Evolutionary conservation across 805 yeast genomes (phyloP), one percentile per base, ranked within the genome.

Genomic region (Lipomyces mesembrius): DNA sequence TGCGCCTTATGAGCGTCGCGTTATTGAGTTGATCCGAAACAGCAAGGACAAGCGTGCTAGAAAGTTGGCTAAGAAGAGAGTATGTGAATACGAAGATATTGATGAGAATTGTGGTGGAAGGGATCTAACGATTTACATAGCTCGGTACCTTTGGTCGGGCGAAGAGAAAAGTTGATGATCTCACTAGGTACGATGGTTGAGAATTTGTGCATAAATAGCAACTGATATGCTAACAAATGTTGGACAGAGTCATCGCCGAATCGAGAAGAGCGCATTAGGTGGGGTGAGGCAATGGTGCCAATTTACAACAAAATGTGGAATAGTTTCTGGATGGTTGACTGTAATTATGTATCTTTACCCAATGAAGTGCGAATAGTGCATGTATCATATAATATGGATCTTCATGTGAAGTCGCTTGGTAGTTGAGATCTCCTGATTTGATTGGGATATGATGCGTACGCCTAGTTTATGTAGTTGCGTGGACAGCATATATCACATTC

Each of bases 11-110:
- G 99, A 95, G 88, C 93, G 97, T 88, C 93, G 99, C 87, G 89
- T 95, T 83, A 90, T 96, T 80, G 99, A 95, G 87, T 88, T 95
- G 86, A 88, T 95, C 90, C 95, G 99, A 89, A 95, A 96, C 87
- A 93, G 97, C 83, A 97, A 97, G 89, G 99, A 95, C 87, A 95
- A 95, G 96, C 95, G 98, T 88, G 99, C 99, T 77, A 91, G 95
- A 92, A 95, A 95, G 92, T 92, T 95, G 82, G 98, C 98, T 77
- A 95, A 95, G 95, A 95, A 91, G 97, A 94, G 75, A 66, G 71
- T 68, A 57, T 95, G 91, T 52, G 34, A 7, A 43, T 17, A 7
- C 0, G 20, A 43, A 43, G 14, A 9, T 43, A 43, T 17, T n/a
- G 7, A 22, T n/a, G n/a, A n/a, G 14, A 43, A 17, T 43, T 43